A percentile compares a stretch with the other conserved stretches of the same genome.
These are phyloP conservation scores for Bipolaris zeicola DNA, from an alignment of 2,329 filamentous ascomycete species.

Conservation along the genomic window DNA sequence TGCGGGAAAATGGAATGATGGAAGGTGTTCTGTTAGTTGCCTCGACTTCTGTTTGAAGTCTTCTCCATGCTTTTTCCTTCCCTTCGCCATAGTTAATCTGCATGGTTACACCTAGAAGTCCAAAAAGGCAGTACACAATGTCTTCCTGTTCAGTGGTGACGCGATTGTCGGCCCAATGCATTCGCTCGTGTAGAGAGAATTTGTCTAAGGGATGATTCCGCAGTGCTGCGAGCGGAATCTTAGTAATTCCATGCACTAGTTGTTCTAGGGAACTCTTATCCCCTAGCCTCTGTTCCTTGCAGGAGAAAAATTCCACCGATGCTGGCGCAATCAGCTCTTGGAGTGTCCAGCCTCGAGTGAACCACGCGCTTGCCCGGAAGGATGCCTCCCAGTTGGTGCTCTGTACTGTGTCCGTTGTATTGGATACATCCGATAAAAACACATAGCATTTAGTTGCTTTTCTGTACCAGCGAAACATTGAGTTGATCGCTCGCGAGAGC, in stretches of 20 bases:
- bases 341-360: no score
- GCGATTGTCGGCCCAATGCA: conserved; percentile 19
- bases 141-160: conserved; percentile 26
- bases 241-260: neutral
- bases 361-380: no score
- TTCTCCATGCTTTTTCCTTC: neutral
- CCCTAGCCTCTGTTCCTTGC: neutral
- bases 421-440: neutral
- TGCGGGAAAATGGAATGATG: neutral
- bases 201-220: neutral
- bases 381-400: no score
- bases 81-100: conserved; percentile 20
- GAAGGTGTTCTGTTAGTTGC: neutral
- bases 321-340: no score
- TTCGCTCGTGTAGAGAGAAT: neutral
- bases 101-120: conserved; percentile 26
- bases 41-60: neutral
- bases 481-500: neutral
- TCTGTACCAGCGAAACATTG: neutral
- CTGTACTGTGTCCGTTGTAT: neutral
- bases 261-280: neutral
- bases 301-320: neutral
- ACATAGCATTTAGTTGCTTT: neutral
- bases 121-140: conserved; percentile 22
- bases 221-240: neutral